Conservation (phyloP, 2,329 filamentous ascomycete genomes). For the Fusarium cicatricum region DNA sequence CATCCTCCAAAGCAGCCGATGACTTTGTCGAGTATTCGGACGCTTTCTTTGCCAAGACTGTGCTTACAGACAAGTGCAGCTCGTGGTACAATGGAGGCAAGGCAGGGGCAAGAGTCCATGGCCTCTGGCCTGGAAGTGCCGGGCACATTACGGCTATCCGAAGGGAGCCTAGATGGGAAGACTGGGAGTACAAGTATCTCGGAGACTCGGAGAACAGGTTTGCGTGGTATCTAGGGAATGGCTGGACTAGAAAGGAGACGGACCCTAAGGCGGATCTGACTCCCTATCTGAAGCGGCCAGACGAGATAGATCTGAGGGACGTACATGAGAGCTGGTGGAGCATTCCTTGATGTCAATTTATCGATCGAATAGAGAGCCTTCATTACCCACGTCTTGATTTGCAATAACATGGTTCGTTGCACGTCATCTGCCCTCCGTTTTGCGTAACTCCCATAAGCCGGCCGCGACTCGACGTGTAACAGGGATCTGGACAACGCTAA, state of each 20-base stretch:
- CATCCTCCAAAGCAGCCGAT: slow-evolving; percentile 66
- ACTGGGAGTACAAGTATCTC: slow-evolving; percentile 61
- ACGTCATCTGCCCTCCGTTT: slow-evolving; percentile 27
- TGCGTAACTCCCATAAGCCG: slow-evolving; percentile 18
- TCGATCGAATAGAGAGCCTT: not conserved
- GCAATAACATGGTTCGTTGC: slow-evolving; percentile 25
- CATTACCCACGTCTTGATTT: too few species aligned
- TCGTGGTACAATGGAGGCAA: slow-evolving; percentile 76
- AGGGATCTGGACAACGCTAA: slow-evolving; percentile 11
- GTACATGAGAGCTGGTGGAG: slow-evolving; percentile 76
- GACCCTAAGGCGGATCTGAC: slow-evolving; percentile 67
- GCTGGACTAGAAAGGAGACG: slow-evolving; percentile 67
- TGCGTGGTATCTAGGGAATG: slow-evolving; percentile 72
- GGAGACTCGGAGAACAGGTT: slow-evolving; percentile 59
- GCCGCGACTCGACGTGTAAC: slow-evolving; percentile 18
- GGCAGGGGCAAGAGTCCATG: slow-evolving; percentile 70
- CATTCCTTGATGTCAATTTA: slow-evolving; percentile 32
- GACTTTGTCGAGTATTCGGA: slow-evolving; percentile 69
- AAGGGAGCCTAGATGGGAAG: slow-evolving; percentile 63
- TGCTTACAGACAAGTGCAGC: slow-evolving; percentile 69
- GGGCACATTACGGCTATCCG: slow-evolving; percentile 67
- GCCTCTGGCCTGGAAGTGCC: slow-evolving; percentile 74
- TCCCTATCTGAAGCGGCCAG: slow-evolving; percentile 65
- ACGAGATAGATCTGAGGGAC: slow-evolving; percentile 65
- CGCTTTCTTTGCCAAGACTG: slow-evolving; percentile 62